phyloP scores from a whole-genome alignment of 2,329 filamentous ascomycete genomes.

The Graphium sp. region DNA sequence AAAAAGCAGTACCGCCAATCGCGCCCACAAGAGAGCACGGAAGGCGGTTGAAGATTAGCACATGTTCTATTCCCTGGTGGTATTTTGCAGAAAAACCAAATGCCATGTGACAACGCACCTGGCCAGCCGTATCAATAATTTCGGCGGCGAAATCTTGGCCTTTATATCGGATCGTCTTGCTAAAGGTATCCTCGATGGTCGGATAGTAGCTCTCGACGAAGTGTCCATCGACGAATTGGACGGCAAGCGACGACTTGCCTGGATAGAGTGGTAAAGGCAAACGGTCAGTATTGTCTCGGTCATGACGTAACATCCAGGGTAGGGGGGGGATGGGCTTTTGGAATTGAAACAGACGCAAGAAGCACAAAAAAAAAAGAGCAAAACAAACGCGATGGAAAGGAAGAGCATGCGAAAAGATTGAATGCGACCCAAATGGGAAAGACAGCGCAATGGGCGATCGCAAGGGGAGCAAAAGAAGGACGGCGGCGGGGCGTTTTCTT shows the following conservation, averaged over 20 bases:
- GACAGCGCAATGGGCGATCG: too few species aligned
- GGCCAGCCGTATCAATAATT: constrained; percentile 95
- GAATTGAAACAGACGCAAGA: not conserved
- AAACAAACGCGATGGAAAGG: not conserved
- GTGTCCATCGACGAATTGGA: constrained; percentile 92
- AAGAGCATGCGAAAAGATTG: not conserved
- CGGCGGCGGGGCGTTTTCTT: constrained; percentile 12
- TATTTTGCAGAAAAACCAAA: too few species aligned
- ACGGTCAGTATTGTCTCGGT: not conserved
- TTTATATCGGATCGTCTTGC: constrained; percentile 84
- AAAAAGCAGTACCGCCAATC: too few species aligned
- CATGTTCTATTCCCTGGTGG: too few species aligned
- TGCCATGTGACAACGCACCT: constrained; percentile 41
- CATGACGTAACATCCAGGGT: not conserved
- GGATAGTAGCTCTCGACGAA: constrained; percentile 99
- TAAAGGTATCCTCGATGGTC: constrained; percentile 98
- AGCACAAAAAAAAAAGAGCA: not conserved
- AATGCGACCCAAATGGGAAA: not conserved
- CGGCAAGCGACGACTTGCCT: constrained; percentile 97
- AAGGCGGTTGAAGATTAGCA: too few species aligned
- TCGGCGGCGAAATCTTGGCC: constrained; percentile 88
- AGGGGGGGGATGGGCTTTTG: too few species aligned
- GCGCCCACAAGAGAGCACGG: too few species aligned
- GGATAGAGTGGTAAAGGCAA: constrained; percentile 1
- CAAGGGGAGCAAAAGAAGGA: too few species aligned